phyloP scores from a whole-genome alignment of 208 protist genomes.

The Wallacemonas collosoma region DNA sequence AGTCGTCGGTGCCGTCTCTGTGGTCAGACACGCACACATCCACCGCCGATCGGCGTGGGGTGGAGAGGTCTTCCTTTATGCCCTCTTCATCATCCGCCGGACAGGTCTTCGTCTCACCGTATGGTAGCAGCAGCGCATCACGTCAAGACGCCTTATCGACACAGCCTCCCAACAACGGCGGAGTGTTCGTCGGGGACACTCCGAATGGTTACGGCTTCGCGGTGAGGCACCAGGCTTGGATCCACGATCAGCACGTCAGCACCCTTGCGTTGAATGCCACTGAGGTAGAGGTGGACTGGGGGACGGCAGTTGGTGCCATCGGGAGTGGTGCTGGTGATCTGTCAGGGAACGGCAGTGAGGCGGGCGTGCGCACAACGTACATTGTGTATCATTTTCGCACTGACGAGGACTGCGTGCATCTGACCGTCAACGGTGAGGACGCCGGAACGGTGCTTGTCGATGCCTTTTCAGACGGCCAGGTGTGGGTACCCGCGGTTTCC shows the following conservation, averaged over 20 bases:
- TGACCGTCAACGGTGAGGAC: slow-evolving; percentile 22
- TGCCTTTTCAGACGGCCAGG: slow-evolving; percentile 35
- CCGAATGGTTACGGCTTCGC: slow-evolving; percentile 31
- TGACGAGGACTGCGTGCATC: slow-evolving; percentile 31
- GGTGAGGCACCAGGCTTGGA: slow-evolving; percentile 11
- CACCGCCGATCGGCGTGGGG: not conserved
- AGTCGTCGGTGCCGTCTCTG: not conserved
- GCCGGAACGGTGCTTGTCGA: slow-evolving; percentile 29
- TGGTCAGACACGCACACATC: not conserved
- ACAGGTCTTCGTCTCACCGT: too few relatives aligned
- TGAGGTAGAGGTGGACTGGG: not conserved
- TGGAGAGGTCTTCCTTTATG: too few relatives aligned
- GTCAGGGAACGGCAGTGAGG: not conserved
- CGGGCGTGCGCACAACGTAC: slow-evolving; percentile 4
- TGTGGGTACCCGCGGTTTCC: slow-evolving; percentile 32
- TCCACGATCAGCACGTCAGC: slow-evolving; percentile 11
- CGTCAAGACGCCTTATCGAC: not conserved
- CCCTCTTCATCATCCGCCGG: too few relatives aligned
- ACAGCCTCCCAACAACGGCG: not conserved
- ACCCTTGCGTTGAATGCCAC: not conserved
- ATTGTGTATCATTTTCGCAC: slow-evolving; percentile 25
- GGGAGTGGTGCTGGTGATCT: not conserved
- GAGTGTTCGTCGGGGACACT: slow-evolving; percentile 31
- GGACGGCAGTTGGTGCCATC: not conserved
- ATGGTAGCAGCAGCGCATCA: too few relatives aligned